phyloP scores from a whole-genome alignment of 352 stramenopile genomes.

The Phytopythium litorale region DNA sequence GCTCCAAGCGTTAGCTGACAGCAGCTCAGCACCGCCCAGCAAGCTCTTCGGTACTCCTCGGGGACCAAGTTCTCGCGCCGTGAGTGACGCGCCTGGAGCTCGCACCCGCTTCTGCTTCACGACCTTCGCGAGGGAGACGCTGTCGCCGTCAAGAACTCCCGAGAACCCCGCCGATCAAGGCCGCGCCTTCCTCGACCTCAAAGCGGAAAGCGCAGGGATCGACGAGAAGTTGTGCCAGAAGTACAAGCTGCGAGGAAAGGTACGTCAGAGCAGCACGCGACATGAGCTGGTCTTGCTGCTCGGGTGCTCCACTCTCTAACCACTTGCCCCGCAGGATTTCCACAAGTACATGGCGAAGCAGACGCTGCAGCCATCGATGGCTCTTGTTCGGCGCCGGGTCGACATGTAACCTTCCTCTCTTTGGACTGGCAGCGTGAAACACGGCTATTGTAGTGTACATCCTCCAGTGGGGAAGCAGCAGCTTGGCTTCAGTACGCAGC shows the following conservation, averaged over 20 bases:
- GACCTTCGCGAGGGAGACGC: slow-evolving; percentile 22
- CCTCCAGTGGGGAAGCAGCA: background rate
- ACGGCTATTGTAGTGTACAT: background rate
- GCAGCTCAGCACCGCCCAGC: background rate
- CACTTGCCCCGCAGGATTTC: slow-evolving; percentile 21
- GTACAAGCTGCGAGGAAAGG: slow-evolving; percentile 47
- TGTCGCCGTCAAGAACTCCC: slow-evolving; percentile 2
- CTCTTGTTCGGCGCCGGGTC: slow-evolving; percentile 32
- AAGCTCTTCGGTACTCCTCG: background rate
- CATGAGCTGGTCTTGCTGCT: background rate
- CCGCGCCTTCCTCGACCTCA: slow-evolving; percentile 27
- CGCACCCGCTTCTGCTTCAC: slow-evolving; percentile 39
- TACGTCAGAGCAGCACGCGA: slow-evolving; percentile 7
- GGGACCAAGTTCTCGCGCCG: background rate
- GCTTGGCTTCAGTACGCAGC: background rate
- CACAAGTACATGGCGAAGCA: slow-evolving; percentile 42
- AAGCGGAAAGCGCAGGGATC: slow-evolving; percentile 23
- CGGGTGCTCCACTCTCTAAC: background rate
- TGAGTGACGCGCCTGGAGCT: background rate
- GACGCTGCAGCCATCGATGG: slow-evolving; percentile 16
- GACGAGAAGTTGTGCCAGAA: slow-evolving; percentile 27
- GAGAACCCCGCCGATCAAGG: slow-evolving; percentile 8
- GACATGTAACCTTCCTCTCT: slow-evolving; percentile 18
- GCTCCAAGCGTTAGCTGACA: slow-evolving; percentile 37
- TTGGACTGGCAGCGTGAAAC: background rate